A percentile compares a stretch with the other conserved stretches of the same genome.
phyloP scores from a whole-genome alignment of 148 eudicot genomes.

The Nepenthes mirabilis region DNA sequence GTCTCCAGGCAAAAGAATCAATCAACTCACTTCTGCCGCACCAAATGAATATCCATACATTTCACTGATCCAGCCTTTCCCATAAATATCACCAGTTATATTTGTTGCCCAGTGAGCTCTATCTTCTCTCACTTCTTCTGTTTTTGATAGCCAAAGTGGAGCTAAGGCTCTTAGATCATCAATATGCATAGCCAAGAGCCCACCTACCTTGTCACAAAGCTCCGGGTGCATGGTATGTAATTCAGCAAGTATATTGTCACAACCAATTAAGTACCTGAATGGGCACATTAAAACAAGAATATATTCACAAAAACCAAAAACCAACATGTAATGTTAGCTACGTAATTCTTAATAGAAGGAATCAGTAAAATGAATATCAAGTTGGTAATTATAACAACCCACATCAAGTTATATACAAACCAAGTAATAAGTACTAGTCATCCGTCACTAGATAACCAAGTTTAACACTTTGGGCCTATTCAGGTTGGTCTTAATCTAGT shows the following conservation, averaged over 20 bases:
- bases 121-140: conserved; percentile 91
- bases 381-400: no score
- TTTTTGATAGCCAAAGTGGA: conserved; percentile 91
- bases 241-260: conserved; percentile 84
- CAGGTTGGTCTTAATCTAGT: no score
- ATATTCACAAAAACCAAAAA: background rate
- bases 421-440: no score
- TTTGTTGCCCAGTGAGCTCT: conserved; percentile 88
- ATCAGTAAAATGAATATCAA: no score
- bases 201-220: conserved; percentile 94
- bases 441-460: no score
- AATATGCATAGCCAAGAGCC: conserved; percentile 81
- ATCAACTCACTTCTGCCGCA: conserved; percentile 66
- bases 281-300: conserved; percentile 8
- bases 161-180: conserved; percentile 92
- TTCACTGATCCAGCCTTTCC: conserved; percentile 98
- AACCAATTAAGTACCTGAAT: conserved; percentile 80
- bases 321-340: background rate
- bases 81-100: conserved; percentile 87
- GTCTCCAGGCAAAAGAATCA: background rate
- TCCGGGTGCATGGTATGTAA: conserved; percentile 89
- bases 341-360: no score
- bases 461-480: no score
- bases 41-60: conserved; percentile 99
- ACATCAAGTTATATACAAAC: background rate